A percentile compares a stretch with the other conserved stretches of the same genome.
Evolutionary conservation across 352 stramenopile genomes (phyloP).

Genomic region (Globisporangium rhizosaccharum): DNA sequence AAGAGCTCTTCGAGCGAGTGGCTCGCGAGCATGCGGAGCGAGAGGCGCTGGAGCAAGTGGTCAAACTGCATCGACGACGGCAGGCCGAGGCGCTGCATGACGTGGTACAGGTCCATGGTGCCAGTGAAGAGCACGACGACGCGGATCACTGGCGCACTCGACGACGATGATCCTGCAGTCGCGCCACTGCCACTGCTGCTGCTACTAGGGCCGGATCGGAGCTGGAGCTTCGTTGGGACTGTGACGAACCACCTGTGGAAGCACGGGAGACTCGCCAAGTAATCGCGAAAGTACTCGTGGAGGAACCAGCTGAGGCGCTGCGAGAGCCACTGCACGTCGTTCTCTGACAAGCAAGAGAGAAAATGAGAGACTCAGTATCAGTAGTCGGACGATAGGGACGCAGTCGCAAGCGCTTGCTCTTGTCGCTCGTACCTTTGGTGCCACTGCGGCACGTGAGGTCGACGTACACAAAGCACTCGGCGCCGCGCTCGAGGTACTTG

Average conservation of each 20-base stretch:
- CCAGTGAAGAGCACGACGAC: slow-evolving; percentile 37
- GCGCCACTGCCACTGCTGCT: slow-evolving; percentile 8
- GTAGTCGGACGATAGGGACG: not conserved
- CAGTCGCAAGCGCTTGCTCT: no score
- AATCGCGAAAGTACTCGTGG: slow-evolving; percentile 44
- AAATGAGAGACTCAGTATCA: not conserved
- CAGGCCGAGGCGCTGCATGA: slow-evolving; percentile 17
- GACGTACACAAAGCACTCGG: slow-evolving; percentile 65
- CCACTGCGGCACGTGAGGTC: slow-evolving; percentile 48
- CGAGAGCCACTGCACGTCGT: slow-evolving; percentile 33
- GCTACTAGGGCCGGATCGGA: slow-evolving; percentile 24
- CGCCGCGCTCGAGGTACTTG: slow-evolving; percentile 62
- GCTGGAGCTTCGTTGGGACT: slow-evolving; percentile 43
- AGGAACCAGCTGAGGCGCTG: slow-evolving; percentile 51
- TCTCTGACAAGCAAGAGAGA: slow-evolving; percentile 23
- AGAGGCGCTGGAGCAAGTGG: slow-evolving; percentile 12
- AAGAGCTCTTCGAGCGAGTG: slow-evolving; percentile 48
- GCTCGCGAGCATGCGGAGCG: slow-evolving; percentile 6
- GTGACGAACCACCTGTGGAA: slow-evolving; percentile 68
- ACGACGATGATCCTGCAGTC: slow-evolving; percentile 13
- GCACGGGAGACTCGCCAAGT: slow-evolving; percentile 49
- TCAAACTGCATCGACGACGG: slow-evolving; percentile 20
- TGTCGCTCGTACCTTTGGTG: slow-evolving; percentile 32
- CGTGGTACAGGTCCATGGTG: slow-evolving; percentile 20
- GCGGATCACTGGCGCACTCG: slow-evolving; percentile 30